phyloP scores from a whole-genome alignment of 192 early-diverging fungal genomes.

The Backusella tarrabulga region DNA sequence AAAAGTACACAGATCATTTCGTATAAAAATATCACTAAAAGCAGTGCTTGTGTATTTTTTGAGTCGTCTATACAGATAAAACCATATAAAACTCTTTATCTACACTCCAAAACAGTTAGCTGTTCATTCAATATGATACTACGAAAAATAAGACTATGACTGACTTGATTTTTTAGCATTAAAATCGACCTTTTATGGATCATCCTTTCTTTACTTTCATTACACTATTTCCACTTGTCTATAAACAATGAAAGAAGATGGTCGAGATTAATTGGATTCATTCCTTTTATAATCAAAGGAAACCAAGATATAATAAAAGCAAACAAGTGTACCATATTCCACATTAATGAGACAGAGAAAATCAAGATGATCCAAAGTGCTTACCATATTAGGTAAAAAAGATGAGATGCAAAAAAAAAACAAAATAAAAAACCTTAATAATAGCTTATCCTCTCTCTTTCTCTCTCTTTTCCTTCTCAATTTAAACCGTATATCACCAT shows the following conservation, averaged over 20 bases:
- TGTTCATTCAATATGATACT: not conserved
- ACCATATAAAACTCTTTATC: not conserved
- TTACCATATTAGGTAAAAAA: conserved; percentile 2
- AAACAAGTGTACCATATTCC: not conserved
- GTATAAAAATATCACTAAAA: no score
- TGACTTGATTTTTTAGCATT: not conserved
- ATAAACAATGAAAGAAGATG: not conserved
- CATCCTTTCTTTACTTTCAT: not conserved
- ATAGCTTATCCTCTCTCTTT: not conserved
- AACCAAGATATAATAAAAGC: no score
- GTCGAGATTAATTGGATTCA: not conserved
- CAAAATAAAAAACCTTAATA: conserved; percentile 11
- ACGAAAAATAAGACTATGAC: not conserved
- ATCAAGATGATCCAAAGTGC: not conserved
- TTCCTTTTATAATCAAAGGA: not conserved
- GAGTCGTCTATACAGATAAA: no score
- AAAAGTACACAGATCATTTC: not conserved
- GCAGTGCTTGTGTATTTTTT: not conserved
- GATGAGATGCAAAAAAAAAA: conserved; percentile 7
- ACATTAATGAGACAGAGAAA: not conserved
- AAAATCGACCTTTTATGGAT: not conserved
- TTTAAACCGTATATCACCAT: not conserved
- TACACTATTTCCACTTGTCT: not conserved
- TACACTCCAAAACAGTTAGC: not conserved
- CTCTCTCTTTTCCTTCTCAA: not conserved